Base-by-base conservation (phyloP, 2,329 filamentous ascomycete genomes). In the Fusarium sp. region DNA sequence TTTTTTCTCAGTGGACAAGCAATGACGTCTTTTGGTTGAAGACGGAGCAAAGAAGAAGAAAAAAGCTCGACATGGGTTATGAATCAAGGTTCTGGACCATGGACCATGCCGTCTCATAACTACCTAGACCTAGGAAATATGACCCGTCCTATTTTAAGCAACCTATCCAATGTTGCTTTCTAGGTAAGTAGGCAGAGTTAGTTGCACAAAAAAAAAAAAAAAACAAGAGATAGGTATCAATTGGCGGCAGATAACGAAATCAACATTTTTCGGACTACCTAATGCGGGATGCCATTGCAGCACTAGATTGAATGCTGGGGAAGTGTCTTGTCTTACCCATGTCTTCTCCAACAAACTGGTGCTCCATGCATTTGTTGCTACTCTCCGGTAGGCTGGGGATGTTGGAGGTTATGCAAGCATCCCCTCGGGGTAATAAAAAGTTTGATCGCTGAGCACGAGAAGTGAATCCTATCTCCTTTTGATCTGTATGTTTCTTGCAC, bases 21-120 rank as follows among this genome's bases (percentile, higher is more conserved):
- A 49, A 74, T 74, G 72, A 74, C 72, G 72, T 74, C 68, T 70
- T 74, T 46, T 49, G 55, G 51, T 45, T 37, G 32, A 21, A 40
- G n/a, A 23, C 21, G 21, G 21, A 27, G n/a, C 16, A 37, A 21
- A 42, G 14, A 32, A 16, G 25, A 3, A 10, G 16, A 30, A 42
- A 63, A 57, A 56, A 48, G 42, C 49, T 48, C 51, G 45, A 49
- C 37, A 53, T 28, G 48, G 43, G 50, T 53, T 49, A 41, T 46
- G 27, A 59, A 67, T 60, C 71, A 71, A 73, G 65, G 56, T 72
- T 72, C 56, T 55, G 48, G 55, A 42, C 63, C 54, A 32, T 55
- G 48, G 55, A 42, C 63, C 54, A 32, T 55, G 42, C 16, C 27
- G 58, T 63, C 28, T 70, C 46, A 43, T 37, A 53, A 57, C 34